Evolutionary conservation across 177 flowering plant genomes (phyloP).

Genomic region (Vitis hybrid): DNA sequence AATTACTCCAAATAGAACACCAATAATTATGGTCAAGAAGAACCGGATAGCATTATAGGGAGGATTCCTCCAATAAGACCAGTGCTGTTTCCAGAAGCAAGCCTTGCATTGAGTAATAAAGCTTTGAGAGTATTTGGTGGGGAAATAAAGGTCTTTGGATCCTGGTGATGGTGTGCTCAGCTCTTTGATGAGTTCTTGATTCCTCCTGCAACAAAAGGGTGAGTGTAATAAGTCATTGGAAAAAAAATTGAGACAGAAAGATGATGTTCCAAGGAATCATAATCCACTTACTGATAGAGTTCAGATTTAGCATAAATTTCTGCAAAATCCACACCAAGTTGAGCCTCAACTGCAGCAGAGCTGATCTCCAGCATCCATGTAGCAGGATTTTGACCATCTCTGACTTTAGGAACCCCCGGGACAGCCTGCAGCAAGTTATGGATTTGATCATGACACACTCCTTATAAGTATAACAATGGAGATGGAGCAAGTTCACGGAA

Average conservation of each 20-base stretch:
- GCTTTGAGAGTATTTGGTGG: constrained; percentile 51
- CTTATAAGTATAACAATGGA: background rate
- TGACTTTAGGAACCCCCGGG: constrained; percentile 54
- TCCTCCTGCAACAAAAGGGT: constrained; percentile 26
- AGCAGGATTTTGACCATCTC: constrained; percentile 62
- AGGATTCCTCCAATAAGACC: constrained; percentile 67
- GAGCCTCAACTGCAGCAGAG: constrained; percentile 43
- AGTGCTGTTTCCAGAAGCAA: constrained; percentile 61
- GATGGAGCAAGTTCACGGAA: background rate
- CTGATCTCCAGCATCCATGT: constrained; percentile 79
- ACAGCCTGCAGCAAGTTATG: constrained; percentile 35
- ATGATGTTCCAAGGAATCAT: too few relatives aligned
- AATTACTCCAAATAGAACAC: constrained; percentile 45
- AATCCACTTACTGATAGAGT: constrained; percentile 41
- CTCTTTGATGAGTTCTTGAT: constrained; percentile 50
- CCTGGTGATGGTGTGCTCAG: constrained; percentile 48
- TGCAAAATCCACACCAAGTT: constrained; percentile 55
- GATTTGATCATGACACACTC: background rate
- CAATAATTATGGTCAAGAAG: constrained; percentile 42
- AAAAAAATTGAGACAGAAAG: background rate
- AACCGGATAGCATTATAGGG: constrained; percentile 50
- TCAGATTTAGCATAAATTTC: constrained; percentile 49
- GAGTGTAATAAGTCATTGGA: too few relatives aligned
- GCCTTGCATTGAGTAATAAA: constrained; percentile 52
- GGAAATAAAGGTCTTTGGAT: constrained; percentile 56